A percentile compares a stretch with the other conserved stretches of the same genome.
Conservation (phyloP, 805 yeast species). For the Henningerozyma blattae region DNA sequence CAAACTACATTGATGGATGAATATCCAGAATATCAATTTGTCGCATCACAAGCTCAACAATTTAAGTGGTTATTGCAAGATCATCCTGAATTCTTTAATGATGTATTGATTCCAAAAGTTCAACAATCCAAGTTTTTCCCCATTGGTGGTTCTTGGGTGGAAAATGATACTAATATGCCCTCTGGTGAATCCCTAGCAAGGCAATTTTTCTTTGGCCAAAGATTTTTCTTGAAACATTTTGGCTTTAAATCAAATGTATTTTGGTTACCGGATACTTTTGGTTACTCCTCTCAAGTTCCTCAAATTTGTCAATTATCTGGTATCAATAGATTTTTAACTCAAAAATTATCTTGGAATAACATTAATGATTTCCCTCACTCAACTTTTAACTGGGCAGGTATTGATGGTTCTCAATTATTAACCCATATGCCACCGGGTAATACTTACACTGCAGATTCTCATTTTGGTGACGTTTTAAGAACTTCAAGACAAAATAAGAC, state of each 20-base stretch:
- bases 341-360: constrained; percentile 93
- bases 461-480: constrained; percentile 84
- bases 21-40: constrained; percentile 89
- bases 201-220: constrained; percentile 83
- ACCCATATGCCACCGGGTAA: constrained; percentile 98
- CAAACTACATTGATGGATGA: constrained; percentile 74
- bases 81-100: constrained; percentile 67
- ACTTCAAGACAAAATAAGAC: constrained; percentile 76
- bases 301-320: constrained; percentile 85
- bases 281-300: constrained; percentile 91
- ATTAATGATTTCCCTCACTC: constrained; percentile 82
- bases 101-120: constrained; percentile 49
- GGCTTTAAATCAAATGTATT: constrained; percentile 64
- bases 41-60: constrained; percentile 93
- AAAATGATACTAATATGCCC: constrained; percentile 94
- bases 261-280: constrained; percentile 98
- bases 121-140: constrained; percentile 70
- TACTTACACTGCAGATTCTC: constrained; percentile 87
- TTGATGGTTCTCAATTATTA: constrained; percentile 86
- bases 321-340: constrained; percentile 76
- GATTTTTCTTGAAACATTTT: constrained; percentile 70
- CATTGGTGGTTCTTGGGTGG: constrained; percentile 97
- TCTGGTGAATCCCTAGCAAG: constrained; percentile 81
- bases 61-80: constrained; percentile 82
- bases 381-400: constrained; percentile 90